These are phyloP conservation scores for Mycosarcoma maydis DNA, from an alignment of 1,284 basidiomycete genomes.

Conservation along the genomic window DNA sequence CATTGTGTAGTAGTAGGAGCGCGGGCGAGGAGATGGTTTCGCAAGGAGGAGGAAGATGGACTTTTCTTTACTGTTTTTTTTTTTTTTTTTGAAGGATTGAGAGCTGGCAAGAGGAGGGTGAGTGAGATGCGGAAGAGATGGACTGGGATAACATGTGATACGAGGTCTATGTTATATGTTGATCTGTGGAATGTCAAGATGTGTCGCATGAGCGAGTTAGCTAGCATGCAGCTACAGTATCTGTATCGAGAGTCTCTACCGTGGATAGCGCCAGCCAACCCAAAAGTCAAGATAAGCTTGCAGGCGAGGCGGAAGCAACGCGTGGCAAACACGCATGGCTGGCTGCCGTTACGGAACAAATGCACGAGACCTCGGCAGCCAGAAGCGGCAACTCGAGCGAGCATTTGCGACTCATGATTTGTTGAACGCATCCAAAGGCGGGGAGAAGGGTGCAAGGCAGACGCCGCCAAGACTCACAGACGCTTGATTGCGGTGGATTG, in stretches of 20 bases:
- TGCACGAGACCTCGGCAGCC: too few species aligned
- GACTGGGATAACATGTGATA: neutral
- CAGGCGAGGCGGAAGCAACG: neutral
- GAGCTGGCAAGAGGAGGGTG: too few species aligned
- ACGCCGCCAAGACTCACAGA: too few species aligned
- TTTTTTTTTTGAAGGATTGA: too few species aligned
- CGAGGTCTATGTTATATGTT: slow-evolving; percentile 9
- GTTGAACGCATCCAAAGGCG: neutral
- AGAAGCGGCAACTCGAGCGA: slow-evolving; percentile 29
- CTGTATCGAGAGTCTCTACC: too few species aligned
- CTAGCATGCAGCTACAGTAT: too few species aligned
- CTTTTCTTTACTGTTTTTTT: too few species aligned
- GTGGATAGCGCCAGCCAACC: neutral
- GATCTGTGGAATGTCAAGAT: neutral
- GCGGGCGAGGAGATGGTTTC: neutral
- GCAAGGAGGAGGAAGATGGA: neutral
- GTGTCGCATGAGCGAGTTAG: too few species aligned
- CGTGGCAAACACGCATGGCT: too few species aligned
- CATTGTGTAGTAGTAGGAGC: slow-evolving; percentile 12
- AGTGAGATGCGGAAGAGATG: neutral
- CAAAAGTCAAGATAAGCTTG: neutral
- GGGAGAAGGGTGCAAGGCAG: neutral
- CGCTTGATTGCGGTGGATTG: too few species aligned
- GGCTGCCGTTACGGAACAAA: neutral
- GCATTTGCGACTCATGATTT: too few species aligned